Evolutionary conservation across 192 early-diverging fungal species (phyloP), one percentile per base, ranked within the genome.

Genomic region (Backusella tuberculispora): DNA sequence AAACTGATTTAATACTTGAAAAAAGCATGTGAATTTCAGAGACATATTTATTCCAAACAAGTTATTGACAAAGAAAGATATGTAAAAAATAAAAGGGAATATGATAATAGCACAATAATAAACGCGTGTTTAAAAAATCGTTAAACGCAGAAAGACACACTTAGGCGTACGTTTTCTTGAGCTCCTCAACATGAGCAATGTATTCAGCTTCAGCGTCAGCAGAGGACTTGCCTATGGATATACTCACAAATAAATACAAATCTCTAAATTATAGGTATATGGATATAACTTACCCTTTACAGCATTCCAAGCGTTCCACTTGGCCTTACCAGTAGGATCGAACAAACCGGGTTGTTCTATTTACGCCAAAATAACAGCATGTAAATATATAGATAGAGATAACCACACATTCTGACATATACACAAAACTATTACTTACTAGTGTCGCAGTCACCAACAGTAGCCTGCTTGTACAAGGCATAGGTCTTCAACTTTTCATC

Each of bases 391-490:
- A n/a, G 10, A 60, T 60, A 60, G 2, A 46, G 14, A 46, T 46
- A 60, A 60, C 29, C 66, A 38, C 24, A 17, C 47, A 26, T 24
- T 26, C 3, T 26, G 21, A 60, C 10, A 50, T 8, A 50, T 8
- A 60, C 3, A 8, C 21, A 26, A 5, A 19, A 24, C 12, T 10
- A 60, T 60, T 26, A 66, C 82, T 66, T 85, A 87, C 85, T 13
- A 37, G 92, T 93, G 38, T 77, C 74, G 84, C 90, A 90, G 80
- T 95, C 89, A 73, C 96, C 96, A 63, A 88, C 78, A 76, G 87
- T 93, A 40, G 86, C 87, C 80, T 96, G 95, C 92, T 98, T 98
- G 94, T 84, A 98, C 66, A 91, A 85, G 38, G 78, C 90, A 79
- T 98, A 97, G 21, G 96, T 88, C 79, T 85, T 40, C 34, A 96